A percentile compares a stretch with the other conserved stretches of the same genome.
phyloP scores from a whole-genome alignment of 2,329 filamentous ascomycete species.

The Fusarium dlaminii region DNA sequence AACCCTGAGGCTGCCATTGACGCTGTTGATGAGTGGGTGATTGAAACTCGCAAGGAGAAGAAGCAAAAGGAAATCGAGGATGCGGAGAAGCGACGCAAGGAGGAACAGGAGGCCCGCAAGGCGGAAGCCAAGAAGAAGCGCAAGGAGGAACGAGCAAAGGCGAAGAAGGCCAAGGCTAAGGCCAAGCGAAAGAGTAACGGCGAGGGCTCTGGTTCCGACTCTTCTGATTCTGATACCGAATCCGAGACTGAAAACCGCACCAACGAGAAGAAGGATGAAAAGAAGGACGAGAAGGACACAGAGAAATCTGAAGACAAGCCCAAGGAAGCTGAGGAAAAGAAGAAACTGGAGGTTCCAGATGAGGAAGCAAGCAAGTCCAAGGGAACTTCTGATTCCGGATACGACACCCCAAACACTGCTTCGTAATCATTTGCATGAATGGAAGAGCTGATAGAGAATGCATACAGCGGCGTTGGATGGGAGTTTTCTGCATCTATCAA shows the following conservation, averaged over 20 bases:
- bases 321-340: slow-evolving; percentile 1
- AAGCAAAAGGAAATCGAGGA: slow-evolving; percentile 56
- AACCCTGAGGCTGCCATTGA: slow-evolving; percentile 59
- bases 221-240: slow-evolving; percentile 35
- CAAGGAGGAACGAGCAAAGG: slow-evolving; percentile 40
- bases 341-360: slow-evolving; percentile 14
- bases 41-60: slow-evolving; percentile 59
- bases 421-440: slow-evolving; percentile 18
- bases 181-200: slow-evolving; percentile 35
- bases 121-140: slow-evolving; percentile 44
- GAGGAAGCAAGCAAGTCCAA: slow-evolving; percentile 36
- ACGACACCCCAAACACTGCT: slow-evolving; percentile 43
- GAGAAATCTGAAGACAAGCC: slow-evolving; percentile 18
- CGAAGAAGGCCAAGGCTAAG: slow-evolving; percentile 39
- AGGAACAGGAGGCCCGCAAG: slow-evolving; percentile 46
- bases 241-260: slow-evolving; percentile 38
- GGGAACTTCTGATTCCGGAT: slow-evolving; percentile 48
- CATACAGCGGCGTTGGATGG: slow-evolving; percentile 20
- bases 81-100: slow-evolving; percentile 53
- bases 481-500: neutral
- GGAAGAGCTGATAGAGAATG: neutral
- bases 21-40: slow-evolving; percentile 59
- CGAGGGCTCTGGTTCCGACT: slow-evolving; percentile 35
- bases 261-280: slow-evolving; percentile 28
- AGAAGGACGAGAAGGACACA: slow-evolving; percentile 26